Base-by-base conservation (phyloP, 208 protist genomes). In the Crithidia brevicula region DNA sequence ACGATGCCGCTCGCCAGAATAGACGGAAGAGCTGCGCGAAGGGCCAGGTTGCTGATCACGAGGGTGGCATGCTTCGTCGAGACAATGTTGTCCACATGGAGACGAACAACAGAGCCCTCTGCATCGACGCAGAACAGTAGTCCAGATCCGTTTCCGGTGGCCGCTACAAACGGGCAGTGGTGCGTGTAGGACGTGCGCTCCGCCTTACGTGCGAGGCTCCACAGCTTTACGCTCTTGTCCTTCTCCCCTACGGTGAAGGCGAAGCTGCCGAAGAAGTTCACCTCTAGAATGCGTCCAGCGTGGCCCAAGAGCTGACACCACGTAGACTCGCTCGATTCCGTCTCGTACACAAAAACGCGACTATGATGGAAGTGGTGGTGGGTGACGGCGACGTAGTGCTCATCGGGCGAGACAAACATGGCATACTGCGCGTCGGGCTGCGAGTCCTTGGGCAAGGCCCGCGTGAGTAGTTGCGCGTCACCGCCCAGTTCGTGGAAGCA, bases 121-220 rank as follows among this genome's bases (percentile, higher is more conserved):
- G 46, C 71, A 65, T 95, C 90, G 16, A 89, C 7, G 40, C 86
- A 88, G 42, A 85, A 77, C 16, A 95, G 68, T 1, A 83, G 54
- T 15, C 62, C 70, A 0, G 70, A 54, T 7, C 43, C 43, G 38
- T 74, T 72, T 13, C 60, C 47, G 9, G 78, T 59, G 23, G 74
- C 75, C n/a, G 74, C 72, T 31, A 70, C 43, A 20, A 94, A 74
- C 13, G 57, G 43, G 40, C 68, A 71, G 15, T 51, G 23, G 65
- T 96, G 86, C 11, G 63, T 60, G 68, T 93, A 90, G 3, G 71
- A 81, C 11, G 84, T 75, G 33, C 88, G 83, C 74, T 94, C 82
- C 15, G 79, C 79, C 50, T 81, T 68, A 11, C 74, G 65, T 42
- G 67, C 25, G 16, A 92, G 61, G 50, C 62, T 91, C 91, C 91